phyloP scores from a whole-genome alignment of 73 alveolate species.

The Paramecium tetraurelia region DNA sequence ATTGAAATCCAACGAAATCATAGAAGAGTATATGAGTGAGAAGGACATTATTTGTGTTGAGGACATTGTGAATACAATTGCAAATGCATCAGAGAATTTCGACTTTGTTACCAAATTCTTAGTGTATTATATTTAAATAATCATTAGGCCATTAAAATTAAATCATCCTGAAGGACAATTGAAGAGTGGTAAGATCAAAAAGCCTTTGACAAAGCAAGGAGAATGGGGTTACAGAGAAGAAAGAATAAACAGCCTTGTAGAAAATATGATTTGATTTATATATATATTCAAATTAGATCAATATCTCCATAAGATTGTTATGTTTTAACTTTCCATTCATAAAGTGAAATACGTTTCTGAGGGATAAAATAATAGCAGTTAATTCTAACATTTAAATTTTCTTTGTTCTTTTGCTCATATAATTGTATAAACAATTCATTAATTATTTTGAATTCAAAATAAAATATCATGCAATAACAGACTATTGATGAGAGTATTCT shows the following conservation, averaged over 20 bases:
- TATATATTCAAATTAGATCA: not conserved
- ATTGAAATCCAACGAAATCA: slow-evolving; percentile 46
- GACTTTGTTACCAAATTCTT: slow-evolving; percentile 57
- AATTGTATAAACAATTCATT: no score
- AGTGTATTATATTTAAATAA: not conserved
- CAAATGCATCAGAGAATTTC: slow-evolving; percentile 27
- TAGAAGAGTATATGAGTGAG: slow-evolving; percentile 57
- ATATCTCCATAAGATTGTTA: not conserved
- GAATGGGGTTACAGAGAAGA: slow-evolving; percentile 97
- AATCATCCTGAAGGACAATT: slow-evolving; percentile 39
- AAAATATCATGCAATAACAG: not conserved
- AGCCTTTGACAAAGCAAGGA: slow-evolving; percentile 72
- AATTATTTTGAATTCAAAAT: not conserved
- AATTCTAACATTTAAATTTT: no score
- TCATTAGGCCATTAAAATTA: slow-evolving; percentile 47
- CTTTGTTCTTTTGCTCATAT: no score
- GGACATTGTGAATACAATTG: slow-evolving; percentile 53
- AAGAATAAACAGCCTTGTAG: slow-evolving; percentile 83
- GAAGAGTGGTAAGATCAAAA: slow-evolving; percentile 26
- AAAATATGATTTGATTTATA: slow-evolving; percentile 76
- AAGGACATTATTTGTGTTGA: slow-evolving; percentile 55
- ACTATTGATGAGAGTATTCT: not conserved
- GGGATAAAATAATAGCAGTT: no score
- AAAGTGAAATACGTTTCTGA: no score
- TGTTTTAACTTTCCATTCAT: no score